Conservation (phyloP, 768 basidiomycete genomes). For the Calocybe cyanea region DNA sequence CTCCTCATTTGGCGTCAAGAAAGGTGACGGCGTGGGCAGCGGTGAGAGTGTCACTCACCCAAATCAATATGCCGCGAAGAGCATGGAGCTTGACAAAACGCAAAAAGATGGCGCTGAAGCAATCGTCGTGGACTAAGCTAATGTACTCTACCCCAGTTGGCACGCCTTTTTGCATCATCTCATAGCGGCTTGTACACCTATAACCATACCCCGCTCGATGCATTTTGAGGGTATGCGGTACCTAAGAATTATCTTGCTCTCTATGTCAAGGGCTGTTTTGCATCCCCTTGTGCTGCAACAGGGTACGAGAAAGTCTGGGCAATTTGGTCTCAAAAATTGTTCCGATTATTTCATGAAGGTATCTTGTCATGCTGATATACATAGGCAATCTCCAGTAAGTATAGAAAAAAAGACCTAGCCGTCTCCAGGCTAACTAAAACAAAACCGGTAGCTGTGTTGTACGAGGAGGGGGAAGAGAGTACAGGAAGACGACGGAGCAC, state of each 20-base stretch:
- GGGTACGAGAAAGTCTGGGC: too few relatives aligned
- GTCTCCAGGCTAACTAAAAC: slow-evolving; percentile 18
- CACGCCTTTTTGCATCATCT: too few relatives aligned
- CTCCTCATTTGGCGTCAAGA: slow-evolving; percentile 62
- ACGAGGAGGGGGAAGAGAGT: slow-evolving; percentile 12
- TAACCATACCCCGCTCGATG: too few relatives aligned
- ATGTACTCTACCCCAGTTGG: too few relatives aligned
- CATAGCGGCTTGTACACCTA: too few relatives aligned
- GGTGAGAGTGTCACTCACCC: slow-evolving; percentile 93
- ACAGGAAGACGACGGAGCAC: slow-evolving; percentile 12
- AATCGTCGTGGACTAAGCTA: slow-evolving; percentile 36
- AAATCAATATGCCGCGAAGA: slow-evolving; percentile 81
- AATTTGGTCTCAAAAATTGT: too few relatives aligned
- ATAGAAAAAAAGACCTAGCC: slow-evolving; percentile 6
- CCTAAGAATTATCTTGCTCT: too few relatives aligned
- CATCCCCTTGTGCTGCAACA: too few relatives aligned
- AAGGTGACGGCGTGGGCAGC: slow-evolving; percentile 83
- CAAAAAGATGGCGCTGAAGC: slow-evolving; percentile 34
- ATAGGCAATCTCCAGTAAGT: slow-evolving; percentile 17
- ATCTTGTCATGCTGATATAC: slow-evolving; percentile 26
- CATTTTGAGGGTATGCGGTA: too few relatives aligned
- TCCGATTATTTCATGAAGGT: slow-evolving; percentile 19
- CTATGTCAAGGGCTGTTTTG: too few relatives aligned
- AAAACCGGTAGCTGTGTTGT: slow-evolving; percentile 17
- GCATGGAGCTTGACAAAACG: slow-evolving; percentile 59